Evolutionary conservation across 1,284 basidiomycete species (phyloP).

Genomic region (Pterulicium gracile): DNA sequence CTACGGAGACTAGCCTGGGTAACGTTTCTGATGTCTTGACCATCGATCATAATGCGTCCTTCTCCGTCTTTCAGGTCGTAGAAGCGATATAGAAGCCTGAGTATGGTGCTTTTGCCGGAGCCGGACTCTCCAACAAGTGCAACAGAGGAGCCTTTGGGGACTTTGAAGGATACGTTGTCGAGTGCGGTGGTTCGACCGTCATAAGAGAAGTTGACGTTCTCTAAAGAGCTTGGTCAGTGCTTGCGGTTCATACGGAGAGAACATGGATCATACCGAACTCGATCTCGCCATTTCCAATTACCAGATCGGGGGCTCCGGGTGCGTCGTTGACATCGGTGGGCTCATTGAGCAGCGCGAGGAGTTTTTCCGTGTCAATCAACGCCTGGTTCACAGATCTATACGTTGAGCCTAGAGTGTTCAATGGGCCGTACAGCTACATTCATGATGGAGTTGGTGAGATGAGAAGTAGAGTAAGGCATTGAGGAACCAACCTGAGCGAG

Average conservation of each 20-base stretch:
- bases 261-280: slow-evolving; percentile 59
- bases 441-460: no score
- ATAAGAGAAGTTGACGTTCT: slow-evolving; percentile 77
- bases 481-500: slow-evolving; percentile 49
- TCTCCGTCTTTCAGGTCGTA: slow-evolving; percentile 75
- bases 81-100: slow-evolving; percentile 81
- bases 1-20: slow-evolving; percentile 67
- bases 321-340: slow-evolving; percentile 76
- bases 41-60: slow-evolving; percentile 71
- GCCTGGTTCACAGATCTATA: slow-evolving; percentile 67
- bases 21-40: slow-evolving; percentile 51
- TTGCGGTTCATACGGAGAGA: slow-evolving; percentile 6
- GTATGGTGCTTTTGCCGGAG: slow-evolving; percentile 72
- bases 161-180: slow-evolving; percentile 72
- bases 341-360: slow-evolving; percentile 66
- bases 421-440: slow-evolving; percentile 53
- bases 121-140: slow-evolving; percentile 79
- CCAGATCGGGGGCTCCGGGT: slow-evolving; percentile 63
- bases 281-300: slow-evolving; percentile 68
- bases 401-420: slow-evolving; percentile 65
- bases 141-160: slow-evolving; percentile 71
- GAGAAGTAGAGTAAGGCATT: slow-evolving; percentile 3
- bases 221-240: slow-evolving; percentile 22
- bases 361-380: slow-evolving; percentile 71
- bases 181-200: slow-evolving; percentile 68